These are phyloP conservation scores for Blastomyces emzantsi DNA, from an alignment of 2,329 filamentous ascomycete genomes.

Conservation along the genomic window DNA sequence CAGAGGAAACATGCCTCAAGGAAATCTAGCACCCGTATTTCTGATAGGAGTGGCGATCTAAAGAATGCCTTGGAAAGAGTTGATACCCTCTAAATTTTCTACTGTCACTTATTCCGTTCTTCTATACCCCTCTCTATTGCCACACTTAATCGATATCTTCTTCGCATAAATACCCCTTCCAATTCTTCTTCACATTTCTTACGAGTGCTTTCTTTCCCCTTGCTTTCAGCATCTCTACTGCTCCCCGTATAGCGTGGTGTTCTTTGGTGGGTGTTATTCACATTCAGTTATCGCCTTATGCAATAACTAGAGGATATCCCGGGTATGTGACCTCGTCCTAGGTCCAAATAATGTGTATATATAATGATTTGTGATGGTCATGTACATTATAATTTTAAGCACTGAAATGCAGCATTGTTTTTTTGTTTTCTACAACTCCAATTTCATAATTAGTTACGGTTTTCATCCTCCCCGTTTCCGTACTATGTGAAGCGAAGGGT, in stretches of 20 bases:
- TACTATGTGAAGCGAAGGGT: too few species aligned
- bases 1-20: conserved; percentile 24
- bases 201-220: neutral
- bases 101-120: neutral
- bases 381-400: neutral
- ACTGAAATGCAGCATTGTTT: neutral
- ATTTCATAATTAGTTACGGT: too few species aligned
- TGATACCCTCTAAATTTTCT: conserved; percentile 8
- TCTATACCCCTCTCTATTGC: neutral
- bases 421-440: too few species aligned
- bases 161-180: too few species aligned
- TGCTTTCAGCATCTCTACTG: neutral
- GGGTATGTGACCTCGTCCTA: neutral
- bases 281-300: neutral
- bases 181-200: too few species aligned
- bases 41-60: neutral
- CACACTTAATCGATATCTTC: too few species aligned
- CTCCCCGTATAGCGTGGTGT: neutral
- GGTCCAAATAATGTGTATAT: neutral
- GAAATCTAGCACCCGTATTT: conserved; percentile 13
- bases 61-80: conserved; percentile 8
- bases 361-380: neutral
- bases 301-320: neutral
- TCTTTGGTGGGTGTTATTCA: neutral
- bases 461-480: too few species aligned